A percentile compares a stretch with the other conserved stretches of the same genome.
These are phyloP conservation scores for Backusella luteola DNA, from an alignment of 192 early-diverging fungal species.

Conservation along the genomic window DNA sequence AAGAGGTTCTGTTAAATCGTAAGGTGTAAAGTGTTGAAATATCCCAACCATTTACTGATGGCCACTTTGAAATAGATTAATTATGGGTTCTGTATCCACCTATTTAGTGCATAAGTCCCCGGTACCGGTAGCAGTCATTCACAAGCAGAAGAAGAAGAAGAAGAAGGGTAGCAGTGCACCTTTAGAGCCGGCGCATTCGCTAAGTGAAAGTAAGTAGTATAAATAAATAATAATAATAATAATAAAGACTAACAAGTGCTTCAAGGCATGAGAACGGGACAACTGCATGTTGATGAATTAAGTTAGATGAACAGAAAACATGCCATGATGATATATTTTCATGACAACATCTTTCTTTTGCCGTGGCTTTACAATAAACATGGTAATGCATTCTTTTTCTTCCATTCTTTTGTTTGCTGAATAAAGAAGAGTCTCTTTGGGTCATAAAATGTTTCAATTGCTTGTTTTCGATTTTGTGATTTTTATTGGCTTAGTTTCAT, in stretches of 20 bases:
- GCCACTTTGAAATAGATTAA: slow-evolving; percentile 22
- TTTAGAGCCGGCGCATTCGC: slow-evolving; percentile 5
- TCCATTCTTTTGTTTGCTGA: too few species aligned
- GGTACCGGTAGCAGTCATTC: slow-evolving; percentile 50
- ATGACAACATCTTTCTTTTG: too few species aligned
- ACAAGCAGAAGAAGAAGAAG: slow-evolving; percentile 43
- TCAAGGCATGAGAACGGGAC: slow-evolving; percentile 13
- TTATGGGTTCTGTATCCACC: slow-evolving; percentile 52
- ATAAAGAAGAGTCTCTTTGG: too few species aligned
- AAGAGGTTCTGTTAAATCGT: slow-evolving; percentile 44
- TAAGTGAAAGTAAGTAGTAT: slow-evolving; percentile 33
- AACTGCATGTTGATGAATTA: slow-evolving; percentile 19
- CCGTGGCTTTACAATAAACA: neutral
- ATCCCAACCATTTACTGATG: neutral
- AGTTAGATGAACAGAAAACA: neutral
- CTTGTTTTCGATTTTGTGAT: too few species aligned
- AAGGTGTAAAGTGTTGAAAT: neutral
- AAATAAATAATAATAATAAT: neutral
- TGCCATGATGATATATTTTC: too few species aligned
- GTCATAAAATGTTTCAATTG: too few species aligned
- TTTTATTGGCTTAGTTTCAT: too few species aligned
- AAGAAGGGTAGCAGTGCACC: slow-evolving; percentile 21
- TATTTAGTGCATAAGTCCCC: slow-evolving; percentile 54
- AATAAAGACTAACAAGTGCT: neutral
- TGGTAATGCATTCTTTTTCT: neutral